Evolutionary conservation across 2,329 filamentous ascomycete genomes (phyloP), one percentile per base, ranked within the genome.

Genomic region (Aspergillus luchuensis): DNA sequence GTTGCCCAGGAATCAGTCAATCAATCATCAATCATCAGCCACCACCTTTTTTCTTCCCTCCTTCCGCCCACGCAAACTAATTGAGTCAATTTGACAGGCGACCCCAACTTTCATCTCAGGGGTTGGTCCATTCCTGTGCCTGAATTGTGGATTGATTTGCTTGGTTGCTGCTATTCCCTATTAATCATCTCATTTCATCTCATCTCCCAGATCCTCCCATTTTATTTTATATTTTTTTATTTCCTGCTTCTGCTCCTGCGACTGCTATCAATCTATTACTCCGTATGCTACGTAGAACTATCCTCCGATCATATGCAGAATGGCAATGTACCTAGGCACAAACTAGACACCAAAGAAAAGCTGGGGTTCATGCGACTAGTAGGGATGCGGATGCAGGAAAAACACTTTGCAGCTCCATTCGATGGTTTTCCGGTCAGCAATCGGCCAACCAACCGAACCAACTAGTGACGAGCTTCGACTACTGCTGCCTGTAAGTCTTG

Each of bases 311-410:
- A 50, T 50, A 28, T 30, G 47, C 15, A 30, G 47, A 15, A 17
- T n/a, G 17, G 47, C 47, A 21, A 30, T 49, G 21, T 28, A 49
- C 23, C 47, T 33, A 33, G 47, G 23, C 47, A 33, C 33, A 36
- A 13, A 28, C 8, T 28, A 21, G 41, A 33, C 15, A 36, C 33
- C 13, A 36, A 36, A 36, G 33, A 30, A 50, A 50, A 50, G 25
- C 47, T 50, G 47, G 47, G 47, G 47, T 50, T 50, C 25, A 50
- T 50, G 47, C 47, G n/a, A 50, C 47, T 50, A 50, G 47, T 50
- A 28, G 47, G 47, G 15, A 50, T 50, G 28, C 23, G n/a, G 28
- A 15, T 23, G 47, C 47, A 48, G 45, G 45, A 25, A 28, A 48
- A 48, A 48, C 23, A 48, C 19, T 47, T 23, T 47, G 17, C 43